phyloP scores from a whole-genome alignment of 208 protist species.

The Trypanosoma avium region DNA sequence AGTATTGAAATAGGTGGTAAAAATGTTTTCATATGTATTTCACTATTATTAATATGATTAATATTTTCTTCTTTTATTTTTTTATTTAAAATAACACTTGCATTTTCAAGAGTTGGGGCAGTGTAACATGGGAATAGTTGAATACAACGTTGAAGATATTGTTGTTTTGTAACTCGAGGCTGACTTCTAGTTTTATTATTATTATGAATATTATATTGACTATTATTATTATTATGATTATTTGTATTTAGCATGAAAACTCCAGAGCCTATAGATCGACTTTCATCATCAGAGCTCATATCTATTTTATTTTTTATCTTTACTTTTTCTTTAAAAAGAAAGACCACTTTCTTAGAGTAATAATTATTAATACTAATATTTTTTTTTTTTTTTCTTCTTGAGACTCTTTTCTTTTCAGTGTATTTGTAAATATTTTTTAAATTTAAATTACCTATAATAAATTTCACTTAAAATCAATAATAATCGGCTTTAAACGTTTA shows the following conservation, averaged over 20 bases:
- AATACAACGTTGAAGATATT: conserved; percentile 8
- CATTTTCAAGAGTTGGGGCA: background rate
- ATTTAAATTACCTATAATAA: no score
- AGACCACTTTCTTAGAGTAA: no score
- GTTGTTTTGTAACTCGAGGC: background rate
- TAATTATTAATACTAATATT: no score
- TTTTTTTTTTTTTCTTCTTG: no score
- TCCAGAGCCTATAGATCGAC: background rate
- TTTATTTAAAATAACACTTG: background rate
- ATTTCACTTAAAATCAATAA: no score
- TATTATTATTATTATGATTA: background rate
- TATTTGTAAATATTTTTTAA: no score
- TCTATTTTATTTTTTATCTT: no score
- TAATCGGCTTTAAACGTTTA: no score
- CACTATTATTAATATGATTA: background rate
- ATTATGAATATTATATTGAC: no score
- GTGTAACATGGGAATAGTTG: conserved; percentile 7
- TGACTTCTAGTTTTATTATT: background rate
- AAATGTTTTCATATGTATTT: background rate
- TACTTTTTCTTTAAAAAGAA: no score
- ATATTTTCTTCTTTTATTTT: background rate
- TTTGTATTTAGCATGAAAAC: background rate
- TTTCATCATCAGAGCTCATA: background rate
- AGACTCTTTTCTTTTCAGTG: no score
- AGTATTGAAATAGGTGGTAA: background rate